Base-by-base conservation (phyloP, 2,329 filamentous ascomycete species). In the Alternaria incomplexa region DNA sequence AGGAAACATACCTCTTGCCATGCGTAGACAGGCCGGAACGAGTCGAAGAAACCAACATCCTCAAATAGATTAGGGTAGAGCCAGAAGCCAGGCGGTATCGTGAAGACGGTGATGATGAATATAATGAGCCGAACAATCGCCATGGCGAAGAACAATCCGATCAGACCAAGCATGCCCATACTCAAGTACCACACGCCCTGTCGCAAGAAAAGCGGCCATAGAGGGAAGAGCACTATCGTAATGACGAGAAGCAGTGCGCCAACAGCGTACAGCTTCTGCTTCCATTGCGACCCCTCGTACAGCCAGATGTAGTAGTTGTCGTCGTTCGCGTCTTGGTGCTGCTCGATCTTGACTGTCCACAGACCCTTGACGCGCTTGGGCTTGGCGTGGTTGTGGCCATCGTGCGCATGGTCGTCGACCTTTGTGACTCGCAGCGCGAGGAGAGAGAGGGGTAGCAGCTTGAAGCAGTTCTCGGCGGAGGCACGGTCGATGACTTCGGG, bases 21-120 rank as follows among this genome's bases (percentile, higher is more conserved):
- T 63, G 93, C 96, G 95, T 96, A 99, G 6, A 97, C 83, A 20
- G 96, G 96, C 77, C 91, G 91, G 87, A 99, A 99, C 75, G 92
- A 96, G 79, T 99, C 96, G 81, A 99, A 91, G 83, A 99, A 98
- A 8, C 95, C 97, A 26, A 99, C 96, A 78, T 99, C 96, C 80
- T 99, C 96, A 84, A 97, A 99, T 20, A 99, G 84, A 78, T 99
- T 99, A 52, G 96, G 96, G 83, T 95, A 99, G 47, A 99, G 86
- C 96, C 96, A 99, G n/a, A 99, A 85, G 73, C 96, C 96, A 3
- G 96, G 96, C 4, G 94, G 84, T 1, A 89, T 85, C 15, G 87
- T 85, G 77, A 98, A 97, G 81, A 97, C 93, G 22, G 96, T 98
- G 78, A 97, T 82, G 78, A 93, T 91, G 84, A 99, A 99, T 26